These are phyloP conservation scores for Verbascum thapsus DNA, from an alignment of 257 asterid genomes.

Conservation along the genomic window DNA sequence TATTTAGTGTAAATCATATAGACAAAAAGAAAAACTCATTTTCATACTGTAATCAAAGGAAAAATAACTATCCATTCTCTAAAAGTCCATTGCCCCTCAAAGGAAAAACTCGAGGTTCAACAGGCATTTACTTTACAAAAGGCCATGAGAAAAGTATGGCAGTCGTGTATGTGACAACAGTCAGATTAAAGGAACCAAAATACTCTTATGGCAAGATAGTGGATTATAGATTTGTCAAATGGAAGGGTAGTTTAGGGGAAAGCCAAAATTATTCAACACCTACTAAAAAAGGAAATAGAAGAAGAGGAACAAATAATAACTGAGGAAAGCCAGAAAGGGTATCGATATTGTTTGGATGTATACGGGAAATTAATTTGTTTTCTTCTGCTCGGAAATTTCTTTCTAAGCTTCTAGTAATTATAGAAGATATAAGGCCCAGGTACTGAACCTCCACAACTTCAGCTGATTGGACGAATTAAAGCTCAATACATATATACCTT, in stretches of 20 bases:
- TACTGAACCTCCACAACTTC: constrained; percentile 11
- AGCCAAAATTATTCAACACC: neutral
- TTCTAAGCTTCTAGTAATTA: neutral
- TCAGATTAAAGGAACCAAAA: neutral
- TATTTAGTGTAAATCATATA: no score
- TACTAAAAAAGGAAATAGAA: neutral
- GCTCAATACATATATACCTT: constrained; percentile 55
- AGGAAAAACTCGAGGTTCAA: no score
- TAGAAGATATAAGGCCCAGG: constrained; percentile 4
- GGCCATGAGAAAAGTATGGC: no score
- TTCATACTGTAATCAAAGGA: no score
- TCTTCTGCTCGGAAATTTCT: constrained; percentile 7
- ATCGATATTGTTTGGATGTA: constrained; percentile 1
- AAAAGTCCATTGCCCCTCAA: no score
- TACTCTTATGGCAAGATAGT: no score
- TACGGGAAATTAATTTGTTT: neutral
- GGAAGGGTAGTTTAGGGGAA: neutral
- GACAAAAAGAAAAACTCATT: no score
- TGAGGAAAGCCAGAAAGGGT: neutral
- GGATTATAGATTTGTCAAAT: neutral
- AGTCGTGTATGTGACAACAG: neutral
- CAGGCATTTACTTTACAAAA: no score
- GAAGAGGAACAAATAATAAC: constrained; percentile 10
- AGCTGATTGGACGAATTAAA: constrained; percentile 4
- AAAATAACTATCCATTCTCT: no score